Evolutionary conservation across 1,284 basidiomycete genomes (phyloP), one percentile per base, ranked within the genome.

Genomic region (Malassezia nana): DNA sequence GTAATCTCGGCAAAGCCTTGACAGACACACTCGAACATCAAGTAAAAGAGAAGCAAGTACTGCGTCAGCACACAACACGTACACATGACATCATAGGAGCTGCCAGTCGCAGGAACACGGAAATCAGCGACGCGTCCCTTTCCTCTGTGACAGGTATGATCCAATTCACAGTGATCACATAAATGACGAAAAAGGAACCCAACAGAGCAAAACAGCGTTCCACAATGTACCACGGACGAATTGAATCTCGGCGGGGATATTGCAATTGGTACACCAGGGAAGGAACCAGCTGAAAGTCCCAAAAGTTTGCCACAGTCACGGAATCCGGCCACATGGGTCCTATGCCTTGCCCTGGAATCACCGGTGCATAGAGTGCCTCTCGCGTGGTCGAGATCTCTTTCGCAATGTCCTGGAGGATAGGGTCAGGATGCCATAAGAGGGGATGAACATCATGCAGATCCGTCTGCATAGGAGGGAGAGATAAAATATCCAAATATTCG

Each of bases 251-350:
- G 38, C 91, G 78, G 5, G 92, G 92, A 74, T 94, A 98, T 74
- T 94, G 90, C 46, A 98, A 79, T 72, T 96, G 88, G 72, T 99
- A 99, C 5, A 95, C 89, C 43, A 99, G 79, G 0, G 89, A 89
- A 9, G 94, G 92, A 42, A 90, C 84, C 46, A 92, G 77, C 75
- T 89, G 82, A 75, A 92, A 99, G 50, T 87, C 82, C 42, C 82
- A 81, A 71, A 94, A 98, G 75, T 91, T 87, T 68, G 79, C 81
- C 66, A 83, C 81, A 0, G 84, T 85, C 60, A 96, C 81, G 71
- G 92, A 96, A 45, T 83, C 77, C 0, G 92, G 92, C 83, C 87
- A 98, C 24, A 80, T 80, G 38, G 79, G 47, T 3, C 53, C 39
- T 2, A 49, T 13, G 10, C 24, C 41, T 13, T 52, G 35, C 3